These are phyloP conservation scores for Sphagnum fallax DNA, from an alignment of 228 moss, liverwort and hornwort species.

Conservation along the genomic window DNA sequence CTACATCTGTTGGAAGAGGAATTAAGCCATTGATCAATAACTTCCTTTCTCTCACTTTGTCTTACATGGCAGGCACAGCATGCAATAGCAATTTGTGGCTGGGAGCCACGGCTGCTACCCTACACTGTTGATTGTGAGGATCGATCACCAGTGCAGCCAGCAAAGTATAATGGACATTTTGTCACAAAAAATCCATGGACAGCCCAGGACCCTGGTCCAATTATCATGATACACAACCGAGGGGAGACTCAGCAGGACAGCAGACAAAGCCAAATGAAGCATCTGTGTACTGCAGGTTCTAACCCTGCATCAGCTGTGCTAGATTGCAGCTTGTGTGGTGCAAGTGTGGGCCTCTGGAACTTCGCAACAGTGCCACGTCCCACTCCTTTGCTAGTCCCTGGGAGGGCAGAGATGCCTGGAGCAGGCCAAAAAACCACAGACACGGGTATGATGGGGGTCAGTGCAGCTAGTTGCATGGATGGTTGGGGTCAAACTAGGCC, in stretches of 20 bases:
- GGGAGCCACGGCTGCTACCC: constrained; percentile 88
- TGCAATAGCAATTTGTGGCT: constrained; percentile 85
- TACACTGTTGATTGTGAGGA: constrained; percentile 79
- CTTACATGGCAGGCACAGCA: constrained; percentile 60
- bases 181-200: constrained; percentile 13
- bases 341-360: constrained; percentile 91
- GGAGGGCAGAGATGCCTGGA: constrained; percentile 30
- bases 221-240: constrained; percentile 44
- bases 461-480: constrained; percentile 39
- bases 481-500: constrained; percentile 14
- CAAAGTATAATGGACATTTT: constrained; percentile 20
- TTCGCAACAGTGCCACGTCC: constrained; percentile 71
- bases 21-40: too few relatives aligned
- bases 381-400: constrained; percentile 32
- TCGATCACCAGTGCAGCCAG: constrained; percentile 28
- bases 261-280: constrained; percentile 16
- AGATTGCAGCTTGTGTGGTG: constrained; percentile 88
- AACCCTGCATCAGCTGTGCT: constrained; percentile 89
- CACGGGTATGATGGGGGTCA: constrained; percentile 22
- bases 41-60: neutral
- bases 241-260: constrained; percentile 27
- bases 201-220: constrained; percentile 59
- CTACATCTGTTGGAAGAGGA: too few relatives aligned
- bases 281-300: constrained; percentile 18
- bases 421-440: constrained; percentile 25